Evolutionary conservation across 176 grass and related monocot genomes (phyloP).

Genomic region (Oryza meridionalis): DNA sequence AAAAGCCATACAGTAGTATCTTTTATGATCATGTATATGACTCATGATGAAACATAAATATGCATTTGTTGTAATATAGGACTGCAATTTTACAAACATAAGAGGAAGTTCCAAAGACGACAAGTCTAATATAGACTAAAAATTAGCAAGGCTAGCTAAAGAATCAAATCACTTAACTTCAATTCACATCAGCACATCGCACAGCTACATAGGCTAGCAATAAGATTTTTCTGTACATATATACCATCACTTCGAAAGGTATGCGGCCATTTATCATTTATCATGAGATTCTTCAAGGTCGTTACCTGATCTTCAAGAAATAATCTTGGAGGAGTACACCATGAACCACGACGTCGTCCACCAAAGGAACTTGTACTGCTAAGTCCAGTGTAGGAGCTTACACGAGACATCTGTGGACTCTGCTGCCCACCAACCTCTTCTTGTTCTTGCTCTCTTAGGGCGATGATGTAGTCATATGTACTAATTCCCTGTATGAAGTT

Average conservation of each 20-base stretch:
- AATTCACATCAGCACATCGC: neutral
- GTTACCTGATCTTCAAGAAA: slow-evolving; percentile 98
- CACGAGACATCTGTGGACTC: slow-evolving; percentile 94
- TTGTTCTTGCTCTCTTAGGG: slow-evolving; percentile 97
- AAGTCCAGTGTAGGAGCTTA: slow-evolving; percentile 92
- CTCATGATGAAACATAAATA: neutral
- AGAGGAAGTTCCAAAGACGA: neutral
- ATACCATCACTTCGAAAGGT: neutral
- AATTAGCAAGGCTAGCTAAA: slow-evolving; percentile 8
- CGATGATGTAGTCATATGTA: slow-evolving; percentile 99
- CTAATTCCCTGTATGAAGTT: slow-evolving; percentile 77
- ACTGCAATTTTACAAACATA: slow-evolving; percentile 16
- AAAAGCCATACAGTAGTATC: neutral
- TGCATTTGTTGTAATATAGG: slow-evolving; percentile 33
- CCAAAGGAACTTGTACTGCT: slow-evolving; percentile 98
- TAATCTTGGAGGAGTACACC: slow-evolving; percentile 93
- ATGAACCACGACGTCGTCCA: slow-evolving; percentile 76
- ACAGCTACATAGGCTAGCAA: neutral
- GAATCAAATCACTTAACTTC: slow-evolving; percentile 1
- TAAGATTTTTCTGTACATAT: neutral
- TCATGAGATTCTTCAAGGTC: slow-evolving; percentile 6
- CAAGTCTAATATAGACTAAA: slow-evolving; percentile 10
- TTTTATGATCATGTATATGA: slow-evolving; percentile 16
- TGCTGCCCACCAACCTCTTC: slow-evolving; percentile 72
- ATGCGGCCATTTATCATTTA: neutral